These are phyloP conservation scores for Blastomyces silverae DNA, from an alignment of 2,329 filamentous ascomycete species.

Conservation along the genomic window DNA sequence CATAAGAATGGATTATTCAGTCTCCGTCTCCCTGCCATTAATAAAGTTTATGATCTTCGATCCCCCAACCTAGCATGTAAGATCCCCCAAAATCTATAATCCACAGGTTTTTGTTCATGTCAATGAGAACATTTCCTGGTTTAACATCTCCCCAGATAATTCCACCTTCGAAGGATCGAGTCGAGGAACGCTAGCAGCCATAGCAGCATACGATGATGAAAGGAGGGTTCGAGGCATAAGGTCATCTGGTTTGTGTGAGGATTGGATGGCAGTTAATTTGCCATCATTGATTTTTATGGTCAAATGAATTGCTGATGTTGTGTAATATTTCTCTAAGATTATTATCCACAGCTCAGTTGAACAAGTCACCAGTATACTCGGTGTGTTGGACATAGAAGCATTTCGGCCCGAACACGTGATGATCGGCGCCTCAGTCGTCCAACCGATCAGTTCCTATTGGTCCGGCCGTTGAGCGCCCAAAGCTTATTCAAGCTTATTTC, in stretches of 20 bases:
- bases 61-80: conserved; percentile 22
- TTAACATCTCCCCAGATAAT: conserved; percentile 28
- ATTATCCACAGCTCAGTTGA: conserved; percentile 16
- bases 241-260: conserved; percentile 12
- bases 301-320: conserved; percentile 11
- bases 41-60: conserved; percentile 16
- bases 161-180: conserved; percentile 15
- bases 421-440: neutral
- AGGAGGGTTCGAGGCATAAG: conserved; percentile 14
- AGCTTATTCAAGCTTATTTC: conserved; percentile 8
- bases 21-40: neutral
- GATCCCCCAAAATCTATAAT: conserved; percentile 27
- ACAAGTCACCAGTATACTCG: too few species aligned
- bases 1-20: neutral
- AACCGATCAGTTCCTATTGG: neutral
- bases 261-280: conserved; percentile 14
- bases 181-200: conserved; percentile 9
- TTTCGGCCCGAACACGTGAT: neutral
- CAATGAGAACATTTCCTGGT: conserved; percentile 26
- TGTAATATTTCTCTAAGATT: conserved; percentile 18
- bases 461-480: neutral
- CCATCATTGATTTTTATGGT: conserved; percentile 14
- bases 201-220: conserved; percentile 1
- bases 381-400: too few species aligned
- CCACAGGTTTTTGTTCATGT: conserved; percentile 23